Evolutionary conservation across 1,139 yeast species (phyloP).

Genomic region (Suhomyces anneliseae): DNA sequence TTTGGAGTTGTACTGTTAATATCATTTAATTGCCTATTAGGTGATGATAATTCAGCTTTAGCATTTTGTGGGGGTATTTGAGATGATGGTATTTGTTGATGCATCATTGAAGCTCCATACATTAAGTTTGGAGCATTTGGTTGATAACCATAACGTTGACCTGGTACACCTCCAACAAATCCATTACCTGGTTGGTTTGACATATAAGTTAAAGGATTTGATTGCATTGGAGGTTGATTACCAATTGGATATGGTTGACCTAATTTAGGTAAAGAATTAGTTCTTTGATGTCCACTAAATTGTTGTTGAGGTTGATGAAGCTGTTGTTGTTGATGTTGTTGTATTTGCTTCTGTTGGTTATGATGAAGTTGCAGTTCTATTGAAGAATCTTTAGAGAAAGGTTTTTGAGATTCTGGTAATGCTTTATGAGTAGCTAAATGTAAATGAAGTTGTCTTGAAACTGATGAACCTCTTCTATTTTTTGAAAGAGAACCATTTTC

Average conservation of each 20-base stretch:
- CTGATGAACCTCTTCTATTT: constrained; percentile 76
- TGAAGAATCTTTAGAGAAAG: constrained; percentile 24
- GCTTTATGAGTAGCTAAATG: constrained; percentile 71
- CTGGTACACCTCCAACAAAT: constrained; percentile 6
- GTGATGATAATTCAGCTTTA: constrained; percentile 33
- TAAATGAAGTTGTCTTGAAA: constrained; percentile 72
- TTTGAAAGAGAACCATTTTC: constrained; percentile 71
- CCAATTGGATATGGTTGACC: constrained; percentile 22
- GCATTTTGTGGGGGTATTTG: constrained; percentile 12
- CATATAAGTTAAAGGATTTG: constrained; percentile 27
- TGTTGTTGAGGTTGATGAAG: constrained; percentile 20
- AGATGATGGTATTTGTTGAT: constrained; percentile 11
- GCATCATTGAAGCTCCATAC: constrained; percentile 17
- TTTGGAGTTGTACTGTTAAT: constrained; percentile 32
- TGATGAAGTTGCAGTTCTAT: constrained; percentile 20
- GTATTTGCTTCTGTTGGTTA: constrained; percentile 16
- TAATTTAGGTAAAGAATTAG: constrained; percentile 21
- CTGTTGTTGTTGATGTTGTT: constrained; percentile 17
- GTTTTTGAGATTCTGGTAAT: constrained; percentile 53
- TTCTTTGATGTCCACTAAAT: constrained; percentile 19
- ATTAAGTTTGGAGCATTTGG: constrained; percentile 13
- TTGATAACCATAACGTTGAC: constrained; percentile 14
- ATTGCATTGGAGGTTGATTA: constrained; percentile 20
- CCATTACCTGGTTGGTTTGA: constrained; percentile 14
- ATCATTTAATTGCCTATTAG: constrained; percentile 30